A percentile compares a stretch with the other conserved stretches of the same genome.
These are phyloP conservation scores for Penicillium herquei DNA, from an alignment of 495 filamentous ascomycete genomes.

Conservation along the genomic window DNA sequence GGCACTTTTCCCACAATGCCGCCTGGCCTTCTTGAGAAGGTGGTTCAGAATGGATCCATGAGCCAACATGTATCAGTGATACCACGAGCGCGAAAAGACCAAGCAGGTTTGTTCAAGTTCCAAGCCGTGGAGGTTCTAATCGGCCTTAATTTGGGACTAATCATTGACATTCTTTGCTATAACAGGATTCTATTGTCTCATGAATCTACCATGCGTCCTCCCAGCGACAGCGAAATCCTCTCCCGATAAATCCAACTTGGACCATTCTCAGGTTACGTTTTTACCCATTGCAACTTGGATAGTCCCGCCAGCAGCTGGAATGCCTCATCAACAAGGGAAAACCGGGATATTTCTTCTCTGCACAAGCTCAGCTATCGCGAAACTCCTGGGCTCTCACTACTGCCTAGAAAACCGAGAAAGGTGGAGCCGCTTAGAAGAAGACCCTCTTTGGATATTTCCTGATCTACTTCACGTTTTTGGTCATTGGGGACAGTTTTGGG, in stretches of 20 bases:
- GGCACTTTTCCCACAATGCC: neutral
- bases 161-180: too few relatives aligned
- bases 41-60: neutral
- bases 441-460: neutral
- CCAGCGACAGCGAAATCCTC: neutral
- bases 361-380: neutral
- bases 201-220: neutral
- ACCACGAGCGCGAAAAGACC: neutral
- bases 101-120: neutral
- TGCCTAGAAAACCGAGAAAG: too few relatives aligned
- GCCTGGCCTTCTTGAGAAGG: neutral
- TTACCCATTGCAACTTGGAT: neutral
- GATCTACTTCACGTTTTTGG: neutral
- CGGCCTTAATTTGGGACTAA: too few relatives aligned
- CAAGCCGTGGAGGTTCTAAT: neutral
- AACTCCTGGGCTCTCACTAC: neutral
- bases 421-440: neutral
- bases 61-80: neutral
- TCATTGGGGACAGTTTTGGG: neutral
- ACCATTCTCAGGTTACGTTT: neutral
- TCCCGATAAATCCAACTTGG: neutral
- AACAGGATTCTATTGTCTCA: neutral
- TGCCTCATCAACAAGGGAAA: neutral
- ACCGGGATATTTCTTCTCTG: neutral
- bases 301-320: neutral